Base-by-base conservation (phyloP, 2,329 filamentous ascomycete species). In the Xylariales sp. region DNA sequence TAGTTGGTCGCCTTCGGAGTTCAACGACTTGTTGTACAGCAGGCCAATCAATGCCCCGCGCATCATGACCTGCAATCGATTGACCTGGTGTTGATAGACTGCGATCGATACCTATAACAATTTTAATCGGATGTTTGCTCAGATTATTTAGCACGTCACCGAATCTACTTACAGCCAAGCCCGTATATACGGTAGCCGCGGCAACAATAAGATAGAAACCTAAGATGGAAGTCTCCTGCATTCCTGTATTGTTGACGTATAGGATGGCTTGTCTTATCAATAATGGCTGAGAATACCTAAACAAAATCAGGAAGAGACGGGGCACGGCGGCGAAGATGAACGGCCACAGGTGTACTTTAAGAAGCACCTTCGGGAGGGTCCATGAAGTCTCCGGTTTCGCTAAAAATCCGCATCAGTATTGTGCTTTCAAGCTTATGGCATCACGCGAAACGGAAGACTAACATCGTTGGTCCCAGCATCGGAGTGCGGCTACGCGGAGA, bases 1-100 rank as follows among this genome's bases (percentile, higher is more conserved):
- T 32, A 56, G 51, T 17, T 44, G 43, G 15, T 45, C 44, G n/a
- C 33, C 41, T n/a, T 42, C 45, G 5, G 41, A 50, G 5, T 43
- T 40, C 39, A 65, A 44, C 0, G 49, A 50, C 27, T 60, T 58
- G 20, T 56, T 34, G 40, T 67, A 54, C 31, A 61, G 60, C 2
- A 70, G 50, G 1, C 55, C 57, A 5, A 63, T 50, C 1, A 63
- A 55, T 1, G 57, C 54, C 6, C 60, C 59, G 33, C 55, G 56
- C 4, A 52, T 59, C 40, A 60, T 57, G 2, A 63, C 30, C 17
- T 55, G 49, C 7, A 64, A 37, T 36, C 46, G 53, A 27, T 62
- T 60, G 0, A 61, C 29, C 0, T 31, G 38, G 28, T 61, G 52
- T 4, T 55, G 50, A 31, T 65, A 64, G 5, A 49, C 34, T 2